A percentile compares a stretch with the other conserved stretches of the same genome.
These are phyloP conservation scores for Solanum hybrid DNA, from an alignment of 305 asterid species.

Conservation along the genomic window DNA sequence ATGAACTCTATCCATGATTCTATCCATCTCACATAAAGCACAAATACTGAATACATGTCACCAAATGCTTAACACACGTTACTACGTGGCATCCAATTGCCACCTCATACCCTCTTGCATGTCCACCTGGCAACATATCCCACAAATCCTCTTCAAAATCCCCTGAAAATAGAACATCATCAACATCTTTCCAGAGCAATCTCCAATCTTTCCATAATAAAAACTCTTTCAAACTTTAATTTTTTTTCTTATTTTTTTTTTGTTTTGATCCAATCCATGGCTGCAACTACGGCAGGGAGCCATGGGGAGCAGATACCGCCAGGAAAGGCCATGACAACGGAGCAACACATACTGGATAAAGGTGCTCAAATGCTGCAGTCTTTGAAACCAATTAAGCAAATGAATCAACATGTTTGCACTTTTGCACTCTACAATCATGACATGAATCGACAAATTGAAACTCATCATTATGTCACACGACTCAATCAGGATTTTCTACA, in stretches of 20 bases:
- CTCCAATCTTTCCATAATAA: too few species aligned
- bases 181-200: not conserved
- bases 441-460: conserved; percentile 66
- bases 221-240: not conserved
- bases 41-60: not conserved
- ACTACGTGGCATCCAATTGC: not conserved
- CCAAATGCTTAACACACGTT: not conserved
- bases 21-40: too few species aligned
- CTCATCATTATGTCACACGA: conserved; percentile 55
- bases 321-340: conserved; percentile 33
- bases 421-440: conserved; percentile 77
- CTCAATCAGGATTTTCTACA: conserved; percentile 67
- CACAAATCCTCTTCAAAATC: not conserved
- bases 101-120: not conserved
- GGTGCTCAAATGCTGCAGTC: conserved; percentile 70
- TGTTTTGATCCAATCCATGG: not conserved
- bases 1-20: not conserved
- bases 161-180: not conserved
- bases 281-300: not conserved
- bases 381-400: conserved; percentile 50
- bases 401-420: conserved; percentile 71
- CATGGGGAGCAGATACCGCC: conserved; percentile 9
- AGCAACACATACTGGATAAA: conserved; percentile 50
- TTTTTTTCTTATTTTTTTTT: too few species aligned
- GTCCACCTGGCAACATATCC: not conserved